Evolutionary conservation across 179 eudicot species (phyloP).

Genomic region (Heliamphora pulchella): DNA sequence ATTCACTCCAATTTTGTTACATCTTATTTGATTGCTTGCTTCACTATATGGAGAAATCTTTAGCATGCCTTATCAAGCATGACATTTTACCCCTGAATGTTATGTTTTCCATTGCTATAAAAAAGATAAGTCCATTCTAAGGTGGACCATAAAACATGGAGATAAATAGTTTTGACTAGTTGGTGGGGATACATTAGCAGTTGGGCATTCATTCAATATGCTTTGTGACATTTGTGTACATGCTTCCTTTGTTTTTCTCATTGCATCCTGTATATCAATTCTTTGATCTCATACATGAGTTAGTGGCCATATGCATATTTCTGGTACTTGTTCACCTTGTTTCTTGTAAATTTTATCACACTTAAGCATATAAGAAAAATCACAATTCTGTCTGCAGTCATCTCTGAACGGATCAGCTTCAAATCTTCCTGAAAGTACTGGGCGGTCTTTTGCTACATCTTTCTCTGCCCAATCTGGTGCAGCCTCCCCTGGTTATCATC

Average conservation of each 20-base stretch:
- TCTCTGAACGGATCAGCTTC: conserved; percentile 54
- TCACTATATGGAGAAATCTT: too few species aligned
- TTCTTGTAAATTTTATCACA: conserved; percentile 17
- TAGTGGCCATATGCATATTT: neutral
- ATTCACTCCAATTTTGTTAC: neutral
- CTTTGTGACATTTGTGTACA: neutral
- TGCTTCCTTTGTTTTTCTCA: neutral
- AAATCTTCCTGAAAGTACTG: conserved; percentile 49
- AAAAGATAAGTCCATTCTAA: neutral
- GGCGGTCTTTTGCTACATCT: conserved; percentile 44
- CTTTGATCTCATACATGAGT: neutral
- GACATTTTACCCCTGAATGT: neutral
- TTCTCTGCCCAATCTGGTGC: conserved; percentile 61
- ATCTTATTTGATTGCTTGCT: too few species aligned
- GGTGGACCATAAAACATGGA: neutral
- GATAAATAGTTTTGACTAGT: neutral
- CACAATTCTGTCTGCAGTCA: conserved; percentile 29
- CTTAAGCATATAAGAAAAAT: too few species aligned
- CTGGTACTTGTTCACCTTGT: neutral
- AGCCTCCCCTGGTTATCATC: conserved; percentile 62
- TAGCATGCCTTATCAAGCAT: neutral
- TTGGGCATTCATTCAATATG: neutral
- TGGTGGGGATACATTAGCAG: neutral
- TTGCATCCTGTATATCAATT: neutral
- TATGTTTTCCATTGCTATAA: neutral